phyloP scores from a whole-genome alignment of 176 grass and related monocot species.

The Bolboschoenus planiculmis region DNA sequence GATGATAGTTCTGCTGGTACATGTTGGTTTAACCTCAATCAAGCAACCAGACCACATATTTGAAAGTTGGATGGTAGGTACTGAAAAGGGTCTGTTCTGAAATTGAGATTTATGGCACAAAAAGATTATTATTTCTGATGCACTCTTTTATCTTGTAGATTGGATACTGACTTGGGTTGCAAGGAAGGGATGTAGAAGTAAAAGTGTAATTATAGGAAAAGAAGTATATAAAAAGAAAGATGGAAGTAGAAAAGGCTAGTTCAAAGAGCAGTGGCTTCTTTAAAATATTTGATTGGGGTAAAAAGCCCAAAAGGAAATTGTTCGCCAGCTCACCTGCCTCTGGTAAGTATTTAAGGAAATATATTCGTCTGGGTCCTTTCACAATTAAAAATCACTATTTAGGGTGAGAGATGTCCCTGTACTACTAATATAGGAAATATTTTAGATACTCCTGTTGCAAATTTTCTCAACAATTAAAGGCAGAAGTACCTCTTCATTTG shows the following conservation, averaged over 20 bases:
- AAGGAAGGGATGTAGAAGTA: conserved; percentile 7
- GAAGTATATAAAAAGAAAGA: conserved; percentile 16
- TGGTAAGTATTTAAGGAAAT: conserved; percentile 11
- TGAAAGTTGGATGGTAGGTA: conserved; percentile 16
- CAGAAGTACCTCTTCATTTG: neutral
- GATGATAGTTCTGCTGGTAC: neutral
- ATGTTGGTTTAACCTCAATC: neutral
- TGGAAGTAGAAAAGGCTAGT: conserved; percentile 65
- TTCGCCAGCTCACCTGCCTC: conserved; percentile 28
- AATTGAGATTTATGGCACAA: neutral
- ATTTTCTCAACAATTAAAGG: neutral
- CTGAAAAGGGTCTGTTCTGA: neutral
- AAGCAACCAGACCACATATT: neutral
- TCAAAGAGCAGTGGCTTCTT: conserved; percentile 74
- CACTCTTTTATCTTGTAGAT: conserved; percentile 26
- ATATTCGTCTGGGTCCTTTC: neutral
- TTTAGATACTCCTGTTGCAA: neutral
- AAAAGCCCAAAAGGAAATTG: conserved; percentile 63
- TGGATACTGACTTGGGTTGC: conserved; percentile 23
- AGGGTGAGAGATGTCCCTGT: neutral
- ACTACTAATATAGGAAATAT: neutral
- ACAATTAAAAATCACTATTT: neutral
- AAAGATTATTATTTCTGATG: neutral
- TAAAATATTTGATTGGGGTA: conserved; percentile 77
- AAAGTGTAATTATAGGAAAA: neutral